Evolutionary conservation across 1,284 basidiomycete genomes (phyloP), one percentile per base, ranked within the genome.

Genomic region (Boletus smithii): DNA sequence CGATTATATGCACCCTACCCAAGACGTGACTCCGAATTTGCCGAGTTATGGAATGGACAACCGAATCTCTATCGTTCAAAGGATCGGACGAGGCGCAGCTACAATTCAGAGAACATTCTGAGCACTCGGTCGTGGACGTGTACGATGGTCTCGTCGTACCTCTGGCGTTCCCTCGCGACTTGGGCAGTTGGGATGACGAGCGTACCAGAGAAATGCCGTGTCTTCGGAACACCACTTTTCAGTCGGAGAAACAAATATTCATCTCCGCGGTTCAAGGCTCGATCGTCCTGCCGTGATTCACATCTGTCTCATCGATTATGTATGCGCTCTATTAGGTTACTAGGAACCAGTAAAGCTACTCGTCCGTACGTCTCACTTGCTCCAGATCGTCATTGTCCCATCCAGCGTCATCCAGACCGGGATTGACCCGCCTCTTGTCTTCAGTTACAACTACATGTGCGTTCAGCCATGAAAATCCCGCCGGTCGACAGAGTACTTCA

Each of bases 381-480:
- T 53, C 61, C 16, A 48, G 37, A 41, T 64, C 62, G n/a, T 38
- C 49, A n/a, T 50, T 48, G n/a, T 53, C 61, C 64, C 64, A 67
- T 24, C 55, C 51, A 20, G 49, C 48, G 27, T 66, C 66, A 8
- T 64, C 59, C 59, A 76, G 46, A 23, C 73, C 76, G 23, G 86
- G 85, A 60, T 88, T 88, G 5, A 85, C 68, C 53, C 76, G 73
- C 45, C 87, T 71, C 66, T 75, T 75, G 65, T 90, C 88, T 62
- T 85, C 79, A 38, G 79, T 83, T 49, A 75, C 81, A 16, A 76
- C 54, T 18, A 63, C 79, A 23, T 67, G 62, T 8, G 75, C 73
- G 54, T 84, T 71, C 32, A 89, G 60, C 85, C 85, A 91, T 35
- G 85, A 84, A 60, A 73, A 79, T 11, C 87, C 86, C 20, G 71